Base-by-base conservation (phyloP, 345 rosid species). In the Kernera saxatilis region DNA sequence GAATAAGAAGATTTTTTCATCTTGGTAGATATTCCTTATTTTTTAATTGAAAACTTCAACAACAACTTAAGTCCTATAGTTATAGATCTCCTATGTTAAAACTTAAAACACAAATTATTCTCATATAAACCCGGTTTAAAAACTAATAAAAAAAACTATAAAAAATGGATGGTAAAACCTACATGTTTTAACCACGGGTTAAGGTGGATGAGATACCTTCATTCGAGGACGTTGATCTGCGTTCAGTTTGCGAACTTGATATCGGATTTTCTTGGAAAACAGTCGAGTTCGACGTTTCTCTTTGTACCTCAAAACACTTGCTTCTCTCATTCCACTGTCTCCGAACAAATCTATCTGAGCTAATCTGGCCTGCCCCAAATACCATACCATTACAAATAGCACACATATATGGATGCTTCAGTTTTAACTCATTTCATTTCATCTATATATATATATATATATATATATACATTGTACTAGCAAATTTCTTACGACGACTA, bases 191-290 rank as follows among this genome's bases (percentile, higher is more conserved):
- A 71, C 23, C 26, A 71, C 22, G 21, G 12, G 17, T 43, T 50
- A 66, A 71, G 35, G 70, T 46, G 58, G 65, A 35, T 52, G 62
- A 49, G 45, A 26, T 75, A 87, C 97, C 99, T 89, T 88, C 86
- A 88, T 87, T 68, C 99, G 82, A 29, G 99, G 96, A 55, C 99
- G 93, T 76, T 71, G 82, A 75, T 89, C 96, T 1, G 92, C 99
- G 70, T 89, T 94, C 78, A 85, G 83, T 83, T 94, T 91, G 13
- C 99, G 82, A 73, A 94, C 96, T 55, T 89, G 85, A 72, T 91
- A 94, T 32, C 99, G 83, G 75, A 94, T 89, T 83, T 91, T 94
- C 80, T 86, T 94, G 5, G 96, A 91, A 77, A 88, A 91, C 5
- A 94, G 87, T 13, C 99, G 90, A 3, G 82, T 85, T 30, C 91